These are phyloP conservation scores for Plenodomus tracheiphilus DNA, from an alignment of 2,329 filamentous ascomycete species.

Conservation along the genomic window DNA sequence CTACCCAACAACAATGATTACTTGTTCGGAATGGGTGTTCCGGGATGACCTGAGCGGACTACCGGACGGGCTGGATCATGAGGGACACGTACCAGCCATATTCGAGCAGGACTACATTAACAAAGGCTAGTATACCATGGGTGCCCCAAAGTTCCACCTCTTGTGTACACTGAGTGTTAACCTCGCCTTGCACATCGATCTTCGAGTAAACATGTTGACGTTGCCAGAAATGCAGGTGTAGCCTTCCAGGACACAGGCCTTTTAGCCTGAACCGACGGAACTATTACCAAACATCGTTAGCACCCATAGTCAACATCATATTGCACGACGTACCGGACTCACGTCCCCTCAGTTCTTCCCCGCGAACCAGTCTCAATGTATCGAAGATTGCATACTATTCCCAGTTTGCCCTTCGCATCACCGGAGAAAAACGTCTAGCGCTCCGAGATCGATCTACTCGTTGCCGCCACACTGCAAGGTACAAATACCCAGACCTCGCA, in stretches of 20 bases:
- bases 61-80: too few relatives aligned
- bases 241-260: conserved; percentile 1
- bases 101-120: too few relatives aligned
- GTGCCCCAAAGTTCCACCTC: too few relatives aligned
- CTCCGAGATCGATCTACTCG: conserved; percentile 5
- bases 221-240: too few relatives aligned
- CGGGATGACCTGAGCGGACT: too few relatives aligned
- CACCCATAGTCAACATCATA: conserved; percentile 17
- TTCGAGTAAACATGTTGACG: too few relatives aligned
- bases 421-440: conserved; percentile 16
- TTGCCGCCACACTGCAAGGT: conserved; percentile 4
- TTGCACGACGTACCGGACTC: conserved; percentile 14
- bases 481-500: conserved; percentile 18
- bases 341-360: conserved; percentile 16
- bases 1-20: too few relatives aligned
- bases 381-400: conserved; percentile 4
- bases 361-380: conserved; percentile 18
- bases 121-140: too few relatives aligned
- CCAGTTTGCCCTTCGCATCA: conserved; percentile 8
- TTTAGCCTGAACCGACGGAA: conserved; percentile 33
- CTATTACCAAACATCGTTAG: conserved; percentile 20
- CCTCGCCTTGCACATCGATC: too few relatives aligned
- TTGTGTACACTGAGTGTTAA: too few relatives aligned
- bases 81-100: too few relatives aligned
- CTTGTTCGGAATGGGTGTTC: too few relatives aligned